Evolutionary conservation across 2,329 filamentous ascomycete species (phyloP), one percentile per base, ranked within the genome.

Genomic region (Diplodia intermedia): DNA sequence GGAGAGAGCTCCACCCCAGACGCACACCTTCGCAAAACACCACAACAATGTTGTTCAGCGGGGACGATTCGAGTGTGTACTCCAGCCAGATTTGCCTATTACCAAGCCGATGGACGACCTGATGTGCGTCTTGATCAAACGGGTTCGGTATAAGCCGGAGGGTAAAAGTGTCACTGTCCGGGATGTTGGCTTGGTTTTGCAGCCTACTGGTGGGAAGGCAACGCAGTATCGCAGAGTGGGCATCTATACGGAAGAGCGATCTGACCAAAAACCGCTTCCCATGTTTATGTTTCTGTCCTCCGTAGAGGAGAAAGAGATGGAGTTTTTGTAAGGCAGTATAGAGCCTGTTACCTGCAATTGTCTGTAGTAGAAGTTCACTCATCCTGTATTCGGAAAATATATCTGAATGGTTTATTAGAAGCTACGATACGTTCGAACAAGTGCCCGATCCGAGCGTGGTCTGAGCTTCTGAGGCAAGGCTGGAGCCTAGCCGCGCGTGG

Each of bases 41-140:
- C 5, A 7, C 40, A 43, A 43, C 6, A 43, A 43, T n/a, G 40
- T 43, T 5, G 7, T n/a, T 5, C 1, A 9, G 18, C 15, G 40
- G 2, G 5, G 40, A n/a, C 1, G 7, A 6, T 7, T 9, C 1
- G 2, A 0, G 0, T 43, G 40, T n/a, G 40, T n/a, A 18, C n/a
- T 43, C 15, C 40, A 43, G 40, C 40, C 40, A 7, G 40, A n/a
- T 43, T 15, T 1, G 18, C 18, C 6, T 15, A n/a, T 43, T n/a
- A 43, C 40, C 15, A 43, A n/a, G 15, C 1, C 40, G 6, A n/a
- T 2, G 7, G 40, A n/a, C 40, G 1, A 43, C 0, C 18, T 43
- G 15, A 43, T 8, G 40, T 43, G 40, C 40, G 1, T n/a, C 40
- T n/a, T 43, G 40, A 43, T 43, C 6, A 18, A n/a, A 43, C 40